phyloP scores from a whole-genome alignment of 495 filamentous ascomycete genomes.

The Penicillium lividum region DNA sequence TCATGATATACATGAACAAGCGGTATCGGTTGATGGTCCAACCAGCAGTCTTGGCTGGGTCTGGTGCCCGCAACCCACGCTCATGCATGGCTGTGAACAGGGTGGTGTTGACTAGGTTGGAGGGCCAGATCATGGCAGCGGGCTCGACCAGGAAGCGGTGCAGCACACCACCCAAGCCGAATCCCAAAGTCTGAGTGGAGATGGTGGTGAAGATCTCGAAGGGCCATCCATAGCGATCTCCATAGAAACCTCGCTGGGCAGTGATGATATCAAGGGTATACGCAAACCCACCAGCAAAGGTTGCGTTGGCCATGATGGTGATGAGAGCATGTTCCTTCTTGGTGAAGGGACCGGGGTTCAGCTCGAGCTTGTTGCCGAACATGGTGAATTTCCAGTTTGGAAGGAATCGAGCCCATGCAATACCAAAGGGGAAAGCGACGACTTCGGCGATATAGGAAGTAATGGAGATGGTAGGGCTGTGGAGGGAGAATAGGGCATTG shows the following conservation, averaged over 20 bases:
- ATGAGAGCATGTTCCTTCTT: slow-evolving; percentile 76
- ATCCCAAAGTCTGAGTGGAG: slow-evolving; percentile 70
- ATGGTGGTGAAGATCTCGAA: slow-evolving; percentile 69
- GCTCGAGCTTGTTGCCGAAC: slow-evolving; percentile 55
- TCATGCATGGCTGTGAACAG: slow-evolving; percentile 75
- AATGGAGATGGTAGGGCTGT: slow-evolving; percentile 63
- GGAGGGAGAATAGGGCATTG: slow-evolving; percentile 72
- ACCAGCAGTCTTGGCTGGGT: slow-evolving; percentile 59
- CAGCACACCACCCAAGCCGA: slow-evolving; percentile 70
- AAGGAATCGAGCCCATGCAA: slow-evolving; percentile 53
- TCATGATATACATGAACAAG: slow-evolving; percentile 62
- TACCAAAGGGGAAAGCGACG: slow-evolving; percentile 67
- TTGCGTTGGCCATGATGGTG: slow-evolving; percentile 64
- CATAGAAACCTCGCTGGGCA: slow-evolving; percentile 66
- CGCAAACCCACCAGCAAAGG: slow-evolving; percentile 46
- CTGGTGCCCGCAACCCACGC: slow-evolving; percentile 45
- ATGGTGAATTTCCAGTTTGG: slow-evolving; percentile 53
- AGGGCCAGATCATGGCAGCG: slow-evolving; percentile 76
- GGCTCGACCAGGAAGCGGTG: slow-evolving; percentile 60
- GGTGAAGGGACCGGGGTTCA: slow-evolving; percentile 74
- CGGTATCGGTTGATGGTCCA: slow-evolving; percentile 67
- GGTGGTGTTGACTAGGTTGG: slow-evolving; percentile 61
- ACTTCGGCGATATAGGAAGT: slow-evolving; percentile 70
- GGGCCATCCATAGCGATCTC: slow-evolving; percentile 62
- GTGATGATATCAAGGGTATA: slow-evolving; percentile 69